phyloP scores from a whole-genome alignment of 306 rosid species.

The Myrica gale region DNA sequence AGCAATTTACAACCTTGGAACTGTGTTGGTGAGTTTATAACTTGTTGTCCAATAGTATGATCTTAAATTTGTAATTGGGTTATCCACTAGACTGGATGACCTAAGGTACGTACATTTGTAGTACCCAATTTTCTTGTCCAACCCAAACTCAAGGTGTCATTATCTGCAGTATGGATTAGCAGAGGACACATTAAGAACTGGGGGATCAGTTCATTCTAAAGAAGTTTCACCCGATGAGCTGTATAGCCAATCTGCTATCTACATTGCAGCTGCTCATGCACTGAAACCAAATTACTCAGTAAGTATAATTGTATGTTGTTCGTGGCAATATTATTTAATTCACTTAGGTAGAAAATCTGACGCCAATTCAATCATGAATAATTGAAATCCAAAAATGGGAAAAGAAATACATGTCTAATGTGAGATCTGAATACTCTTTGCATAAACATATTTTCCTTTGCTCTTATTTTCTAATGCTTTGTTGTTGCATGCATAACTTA shows the following conservation, averaged over 20 bases:
- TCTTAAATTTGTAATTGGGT: background rate
- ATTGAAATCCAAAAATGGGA: background rate
- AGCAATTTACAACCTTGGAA: slow-evolving; percentile 98
- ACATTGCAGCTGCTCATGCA: slow-evolving; percentile 99
- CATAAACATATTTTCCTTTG: background rate
- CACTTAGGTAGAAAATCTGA: background rate
- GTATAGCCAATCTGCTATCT: slow-evolving; percentile 98
- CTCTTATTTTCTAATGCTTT: slow-evolving; percentile 11
- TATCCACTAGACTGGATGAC: background rate
- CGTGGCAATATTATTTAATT: slow-evolving; percentile 15
- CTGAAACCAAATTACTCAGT: slow-evolving; percentile 91
- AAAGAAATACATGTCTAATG: background rate
- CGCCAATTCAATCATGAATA: background rate
- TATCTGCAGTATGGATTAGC: slow-evolving; percentile 89
- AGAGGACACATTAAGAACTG: slow-evolving; percentile 95
- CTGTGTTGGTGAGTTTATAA: slow-evolving; percentile 79
- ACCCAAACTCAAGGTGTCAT: slow-evolving; percentile 18
- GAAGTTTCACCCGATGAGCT: slow-evolving; percentile 87
- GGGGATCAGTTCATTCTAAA: slow-evolving; percentile 59
- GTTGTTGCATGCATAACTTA: background rate
- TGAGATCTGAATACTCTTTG: background rate
- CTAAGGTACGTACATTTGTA: slow-evolving; percentile 16
- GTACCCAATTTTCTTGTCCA: slow-evolving; percentile 23
- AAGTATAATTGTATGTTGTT: slow-evolving; percentile 31
- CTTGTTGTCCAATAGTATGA: slow-evolving; percentile 11